phyloP scores from a whole-genome alignment of 257 asterid species.

The Gentiana macrophylla region DNA sequence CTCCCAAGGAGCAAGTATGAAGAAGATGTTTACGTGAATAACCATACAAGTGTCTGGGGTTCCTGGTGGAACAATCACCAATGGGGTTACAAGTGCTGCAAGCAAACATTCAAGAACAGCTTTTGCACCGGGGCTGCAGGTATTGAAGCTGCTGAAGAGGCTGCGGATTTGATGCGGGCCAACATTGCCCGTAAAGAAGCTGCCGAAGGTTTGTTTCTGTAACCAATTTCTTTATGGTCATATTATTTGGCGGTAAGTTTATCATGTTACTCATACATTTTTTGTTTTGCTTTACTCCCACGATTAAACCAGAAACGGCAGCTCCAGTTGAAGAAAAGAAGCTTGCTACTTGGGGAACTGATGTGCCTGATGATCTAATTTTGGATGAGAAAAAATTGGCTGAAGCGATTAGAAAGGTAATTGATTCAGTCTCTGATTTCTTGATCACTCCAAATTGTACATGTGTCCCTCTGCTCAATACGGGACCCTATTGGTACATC shows the following conservation, averaged over 20 bases:
- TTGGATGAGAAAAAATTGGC: constrained; percentile 56
- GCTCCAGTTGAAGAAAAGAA: constrained; percentile 53
- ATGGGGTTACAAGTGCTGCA: constrained; percentile 97
- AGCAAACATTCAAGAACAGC: constrained; percentile 74
- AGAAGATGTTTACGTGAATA: constrained; percentile 67
- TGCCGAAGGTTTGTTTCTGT: constrained; percentile 43
- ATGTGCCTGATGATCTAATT: constrained; percentile 74
- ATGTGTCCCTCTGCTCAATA: too few relatives aligned
- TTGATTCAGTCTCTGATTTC: neutral
- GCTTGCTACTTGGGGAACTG: constrained; percentile 87
- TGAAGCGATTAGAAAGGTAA: constrained; percentile 74
- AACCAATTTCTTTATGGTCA: too few relatives aligned
- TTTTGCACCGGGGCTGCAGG: constrained; percentile 94
- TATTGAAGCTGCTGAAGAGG: constrained; percentile 92
- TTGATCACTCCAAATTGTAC: too few relatives aligned
- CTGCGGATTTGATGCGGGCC: constrained; percentile 82
- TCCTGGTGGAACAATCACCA: constrained; percentile 97
- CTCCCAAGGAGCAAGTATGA: constrained; percentile 88
- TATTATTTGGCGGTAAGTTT: neutral
- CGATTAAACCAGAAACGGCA: constrained; percentile 32
- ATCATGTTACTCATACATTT: neutral
- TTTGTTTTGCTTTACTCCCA: neutral
- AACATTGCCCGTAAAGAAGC: constrained; percentile 89
- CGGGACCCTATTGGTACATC: too few relatives aligned
- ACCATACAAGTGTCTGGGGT: constrained; percentile 88